Conservation (phyloP, 345 rosid species). For the Pugionium dolabratum region DNA sequence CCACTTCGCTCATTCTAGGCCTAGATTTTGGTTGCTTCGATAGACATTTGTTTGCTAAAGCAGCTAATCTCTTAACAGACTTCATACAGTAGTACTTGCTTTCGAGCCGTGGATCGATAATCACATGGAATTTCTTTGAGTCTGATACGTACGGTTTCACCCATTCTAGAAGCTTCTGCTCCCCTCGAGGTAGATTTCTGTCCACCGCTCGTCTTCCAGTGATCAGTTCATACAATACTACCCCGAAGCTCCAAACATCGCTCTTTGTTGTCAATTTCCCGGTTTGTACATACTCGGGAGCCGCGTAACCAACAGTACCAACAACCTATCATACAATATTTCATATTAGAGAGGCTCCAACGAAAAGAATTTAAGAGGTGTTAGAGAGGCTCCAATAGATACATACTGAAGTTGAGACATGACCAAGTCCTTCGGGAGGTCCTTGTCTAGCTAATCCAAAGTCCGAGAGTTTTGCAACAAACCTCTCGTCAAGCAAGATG, state of each 20-base stretch:
- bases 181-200: conserved; percentile 77
- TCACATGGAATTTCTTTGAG: conserved; percentile 74
- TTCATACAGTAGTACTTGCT: conserved; percentile 60
- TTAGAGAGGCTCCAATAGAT: conserved; percentile 18
- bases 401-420: conserved; percentile 87
- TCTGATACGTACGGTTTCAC: conserved; percentile 81
- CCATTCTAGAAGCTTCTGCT: conserved; percentile 96
- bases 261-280: conserved; percentile 90
- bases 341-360: background rate
- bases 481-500: conserved; percentile 78
- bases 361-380: background rate
- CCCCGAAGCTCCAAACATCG: conserved; percentile 99
- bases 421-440: conserved; percentile 83
- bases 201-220: conserved; percentile 89
- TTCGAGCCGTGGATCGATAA: conserved; percentile 82
- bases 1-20: conserved; percentile 92
- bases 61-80: conserved; percentile 82
- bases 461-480: conserved; percentile 90
- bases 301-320: conserved; percentile 94
- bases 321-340: conserved; percentile 72
- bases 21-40: conserved; percentile 78
- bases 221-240: conserved; percentile 86
- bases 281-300: conserved; percentile 93
- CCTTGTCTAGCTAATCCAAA: conserved; percentile 96
- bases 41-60: conserved; percentile 82